Evolutionary conservation across 2,329 filamentous ascomycete genomes (phyloP), one percentile per base, ranked within the genome.

Genomic region (Teratosphaeria destructans): DNA sequence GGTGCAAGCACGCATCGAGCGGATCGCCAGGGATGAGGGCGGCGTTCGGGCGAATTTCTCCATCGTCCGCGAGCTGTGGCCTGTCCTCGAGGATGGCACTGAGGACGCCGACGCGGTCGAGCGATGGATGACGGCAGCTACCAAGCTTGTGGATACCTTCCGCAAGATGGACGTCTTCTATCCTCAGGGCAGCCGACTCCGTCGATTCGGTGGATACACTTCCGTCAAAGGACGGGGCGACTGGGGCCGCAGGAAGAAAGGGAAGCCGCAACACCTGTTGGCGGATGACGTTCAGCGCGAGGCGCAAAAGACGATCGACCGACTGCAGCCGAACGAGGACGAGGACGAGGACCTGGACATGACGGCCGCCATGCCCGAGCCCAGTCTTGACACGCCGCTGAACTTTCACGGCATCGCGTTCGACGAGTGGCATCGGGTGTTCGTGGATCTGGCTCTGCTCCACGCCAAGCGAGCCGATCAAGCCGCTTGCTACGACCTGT

Each of bases 351-450:
- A 59, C 12, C 14, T 29, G 32, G 55, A 56, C 27, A 47, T 37
- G 27, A 54, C 34, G 7, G 27, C 53, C 16, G 53, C 27, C 3
- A 54, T 54, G 53, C 16, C 53, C 12, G 53, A 32, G 53, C 27
- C 35, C 12, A 37, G 26, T 14, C 32, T 56, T 27, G 34, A 55
- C 52, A 58, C 79, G 43, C 82, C 82, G 2, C 73, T 73, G 54
- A 78, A 81, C 61, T 92, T 90, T 69, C 86, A 90, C 65, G 88
- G 88, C 7, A 89, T 97, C 54, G 78, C 85, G 0, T 96, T 97
- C 69, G 80, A 86, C 60, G 82, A 85, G 54, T 99, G 94, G 94
- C 81, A 96, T 3, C 89, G 95, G 65, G 81, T 96, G 0, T 96
- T 99, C 70, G 81, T 95, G 39, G 89, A 94, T 68, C 95, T 95